Evolutionary conservation across 148 eudicot species (phyloP).

Genomic region (Persicaria maculosa): DNA sequence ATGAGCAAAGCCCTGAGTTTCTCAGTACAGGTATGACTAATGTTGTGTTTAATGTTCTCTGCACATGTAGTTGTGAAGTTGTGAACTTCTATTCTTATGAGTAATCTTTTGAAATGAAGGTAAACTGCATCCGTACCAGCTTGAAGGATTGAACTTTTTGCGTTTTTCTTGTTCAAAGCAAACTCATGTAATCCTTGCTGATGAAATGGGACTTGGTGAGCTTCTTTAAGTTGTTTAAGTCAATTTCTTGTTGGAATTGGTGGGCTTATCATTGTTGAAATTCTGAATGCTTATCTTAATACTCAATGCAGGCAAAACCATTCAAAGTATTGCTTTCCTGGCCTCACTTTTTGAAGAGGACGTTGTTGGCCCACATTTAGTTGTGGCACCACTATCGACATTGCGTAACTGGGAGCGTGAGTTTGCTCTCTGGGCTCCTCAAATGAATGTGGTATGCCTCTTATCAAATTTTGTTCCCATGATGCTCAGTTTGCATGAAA

Average conservation of each 20-base stretch:
- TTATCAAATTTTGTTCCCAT: conserved; percentile 3
- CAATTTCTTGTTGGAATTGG: background rate
- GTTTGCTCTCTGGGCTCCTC: conserved; percentile 98
- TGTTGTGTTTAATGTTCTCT: background rate
- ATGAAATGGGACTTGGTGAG: conserved; percentile 98
- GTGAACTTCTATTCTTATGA: background rate
- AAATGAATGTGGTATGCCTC: conserved; percentile 88
- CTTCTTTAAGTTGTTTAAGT: background rate
- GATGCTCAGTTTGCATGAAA: conserved; percentile 3
- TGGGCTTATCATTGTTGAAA: background rate
- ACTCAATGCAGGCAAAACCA: conserved; percentile 79
- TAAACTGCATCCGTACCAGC: conserved; percentile 91
- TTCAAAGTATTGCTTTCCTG: conserved; percentile 93
- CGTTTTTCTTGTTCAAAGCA: conserved; percentile 94
- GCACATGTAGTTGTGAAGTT: background rate
- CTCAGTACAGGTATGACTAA: conserved; percentile 55
- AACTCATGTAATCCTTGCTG: conserved; percentile 98
- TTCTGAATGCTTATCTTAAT: background rate
- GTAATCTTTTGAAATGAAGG: conserved; percentile 36
- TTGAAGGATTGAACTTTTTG: conserved; percentile 93
- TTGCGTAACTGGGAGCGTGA: conserved; percentile 99
- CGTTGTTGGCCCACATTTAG: conserved; percentile 57
- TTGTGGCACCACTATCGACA: conserved; percentile 95
- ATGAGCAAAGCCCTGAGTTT: conserved; percentile 78
- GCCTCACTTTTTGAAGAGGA: conserved; percentile 76